phyloP scores from a whole-genome alignment of 2,329 filamentous ascomycete species.

The Alternaria postmessia region DNA sequence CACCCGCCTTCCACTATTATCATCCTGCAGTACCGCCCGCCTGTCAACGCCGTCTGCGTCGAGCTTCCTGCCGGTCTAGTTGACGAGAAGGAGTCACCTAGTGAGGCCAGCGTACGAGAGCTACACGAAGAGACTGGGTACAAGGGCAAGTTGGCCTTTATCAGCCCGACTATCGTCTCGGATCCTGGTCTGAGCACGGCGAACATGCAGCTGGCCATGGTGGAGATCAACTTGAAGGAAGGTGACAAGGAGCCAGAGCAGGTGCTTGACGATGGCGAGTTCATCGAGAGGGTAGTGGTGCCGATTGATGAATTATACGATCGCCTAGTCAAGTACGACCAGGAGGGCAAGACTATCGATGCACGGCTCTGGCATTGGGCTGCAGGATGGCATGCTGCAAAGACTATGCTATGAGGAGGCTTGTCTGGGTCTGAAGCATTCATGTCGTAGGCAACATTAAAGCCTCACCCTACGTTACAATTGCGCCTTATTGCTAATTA shows the following conservation, averaged over 20 bases:
- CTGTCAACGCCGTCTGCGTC: slow-evolving; percentile 65
- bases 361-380: slow-evolving; percentile 70
- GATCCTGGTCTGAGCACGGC: slow-evolving; percentile 69
- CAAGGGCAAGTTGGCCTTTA: slow-evolving; percentile 60
- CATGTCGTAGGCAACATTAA: background rate
- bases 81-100: slow-evolving; percentile 64
- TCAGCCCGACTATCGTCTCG: slow-evolving; percentile 72
- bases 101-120: slow-evolving; percentile 65
- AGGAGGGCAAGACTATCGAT: slow-evolving; percentile 62
- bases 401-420: slow-evolving; percentile 34
- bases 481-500: background rate
- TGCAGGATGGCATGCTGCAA: slow-evolving; percentile 62
- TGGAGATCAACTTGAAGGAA: slow-evolving; percentile 64
- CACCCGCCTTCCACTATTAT: slow-evolving; percentile 61
- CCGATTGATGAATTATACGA: slow-evolving; percentile 65
- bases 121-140: slow-evolving; percentile 70
- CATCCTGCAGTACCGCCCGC: slow-evolving; percentile 68
- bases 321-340: slow-evolving; percentile 57
- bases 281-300: slow-evolving; percentile 67
- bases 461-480: background rate
- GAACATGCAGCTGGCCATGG: slow-evolving; percentile 69
- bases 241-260: slow-evolving; percentile 63
- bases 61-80: slow-evolving; percentile 69
- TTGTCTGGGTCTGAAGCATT: background rate
- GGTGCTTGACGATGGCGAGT: slow-evolving; percentile 67